phyloP scores from a whole-genome alignment of 805 yeast species.

The Kodamaea neixiangensis region DNA sequence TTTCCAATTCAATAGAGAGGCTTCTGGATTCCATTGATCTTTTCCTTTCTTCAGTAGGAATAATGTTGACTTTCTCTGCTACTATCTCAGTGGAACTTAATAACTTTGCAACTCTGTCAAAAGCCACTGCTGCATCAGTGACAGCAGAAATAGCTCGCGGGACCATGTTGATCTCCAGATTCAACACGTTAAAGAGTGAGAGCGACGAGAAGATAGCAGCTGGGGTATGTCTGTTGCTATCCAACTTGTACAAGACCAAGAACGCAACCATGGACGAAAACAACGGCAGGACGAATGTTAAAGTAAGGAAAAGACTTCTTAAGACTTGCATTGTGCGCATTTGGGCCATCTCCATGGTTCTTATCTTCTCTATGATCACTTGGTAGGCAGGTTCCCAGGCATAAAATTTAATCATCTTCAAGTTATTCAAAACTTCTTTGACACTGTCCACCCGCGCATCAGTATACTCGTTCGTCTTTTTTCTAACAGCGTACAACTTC shows the following conservation, averaged over 20 bases:
- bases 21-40: conserved; percentile 26
- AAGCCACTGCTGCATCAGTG: conserved; percentile 65
- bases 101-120: conserved; percentile 56
- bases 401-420: conserved; percentile 83
- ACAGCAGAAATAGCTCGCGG: conserved; percentile 71
- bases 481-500: conserved; percentile 47
- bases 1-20: conserved; percentile 48
- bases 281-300: conserved; percentile 66
- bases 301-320: conserved; percentile 62
- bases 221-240: conserved; percentile 42
- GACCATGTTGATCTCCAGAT: conserved; percentile 64
- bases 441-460: conserved; percentile 74
- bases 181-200: conserved; percentile 62
- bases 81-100: conserved; percentile 48
- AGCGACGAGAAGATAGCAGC: conserved; percentile 71
- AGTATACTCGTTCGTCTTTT: conserved; percentile 61
- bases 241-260: conserved; percentile 38
- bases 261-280: conserved; percentile 65
- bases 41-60: conserved; percentile 24
- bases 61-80: conserved; percentile 15
- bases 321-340: conserved; percentile 64
- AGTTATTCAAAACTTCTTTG: conserved; percentile 74
- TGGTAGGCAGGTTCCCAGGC: conserved; percentile 89
- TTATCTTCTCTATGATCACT: conserved; percentile 50
- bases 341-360: conserved; percentile 61